Percentiles rank a stretch among this genome's conserved stretches.
phyloP scores from a whole-genome alignment of 768 basidiomycete species.

The Nidula microcarpa region DNA sequence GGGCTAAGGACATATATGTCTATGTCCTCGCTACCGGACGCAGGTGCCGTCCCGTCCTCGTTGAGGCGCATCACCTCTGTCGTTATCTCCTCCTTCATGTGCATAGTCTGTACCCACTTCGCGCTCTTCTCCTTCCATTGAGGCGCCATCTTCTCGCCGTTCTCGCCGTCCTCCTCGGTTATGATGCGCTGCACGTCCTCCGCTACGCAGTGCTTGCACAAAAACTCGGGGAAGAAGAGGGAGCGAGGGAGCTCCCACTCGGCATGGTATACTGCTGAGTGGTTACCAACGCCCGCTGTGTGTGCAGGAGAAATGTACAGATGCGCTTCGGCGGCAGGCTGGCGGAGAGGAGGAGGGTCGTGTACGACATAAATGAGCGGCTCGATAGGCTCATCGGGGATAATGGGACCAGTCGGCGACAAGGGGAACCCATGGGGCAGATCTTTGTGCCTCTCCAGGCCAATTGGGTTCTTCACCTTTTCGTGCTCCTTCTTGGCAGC shows the following conservation, averaged over 20 bases:
- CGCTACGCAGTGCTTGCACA: conserved; percentile 37
- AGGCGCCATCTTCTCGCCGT: conserved; percentile 10
- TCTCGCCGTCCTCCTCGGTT: conserved; percentile 19
- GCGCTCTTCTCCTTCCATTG: conserved; percentile 12
- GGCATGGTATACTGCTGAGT: conserved; percentile 48
- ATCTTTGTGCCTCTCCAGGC: conserved; percentile 7
- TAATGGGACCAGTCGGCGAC: conserved; percentile 5
- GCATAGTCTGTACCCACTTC: too few relatives aligned
- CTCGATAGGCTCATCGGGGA: conserved; percentile 8
- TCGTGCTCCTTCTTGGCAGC: neutral
- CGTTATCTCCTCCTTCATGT: neutral
- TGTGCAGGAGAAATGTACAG: conserved; percentile 40
- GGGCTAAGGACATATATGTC: neutral
- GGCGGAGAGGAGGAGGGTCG: conserved; percentile 16
- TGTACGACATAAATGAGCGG: conserved; percentile 23
- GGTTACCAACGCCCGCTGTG: conserved; percentile 42
- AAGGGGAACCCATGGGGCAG: conserved; percentile 5
- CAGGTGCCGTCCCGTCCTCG: neutral
- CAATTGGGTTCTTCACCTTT: neutral
- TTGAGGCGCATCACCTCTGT: neutral
- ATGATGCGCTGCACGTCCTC: conserved; percentile 19
- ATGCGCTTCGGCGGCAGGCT: conserved; percentile 35
- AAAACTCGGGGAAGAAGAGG: conserved; percentile 22
- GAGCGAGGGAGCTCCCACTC: conserved; percentile 51
- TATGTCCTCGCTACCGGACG: neutral